These are phyloP conservation scores for Penicillium chermesinum DNA, from an alignment of 495 filamentous ascomycete genomes.

Conservation along the genomic window DNA sequence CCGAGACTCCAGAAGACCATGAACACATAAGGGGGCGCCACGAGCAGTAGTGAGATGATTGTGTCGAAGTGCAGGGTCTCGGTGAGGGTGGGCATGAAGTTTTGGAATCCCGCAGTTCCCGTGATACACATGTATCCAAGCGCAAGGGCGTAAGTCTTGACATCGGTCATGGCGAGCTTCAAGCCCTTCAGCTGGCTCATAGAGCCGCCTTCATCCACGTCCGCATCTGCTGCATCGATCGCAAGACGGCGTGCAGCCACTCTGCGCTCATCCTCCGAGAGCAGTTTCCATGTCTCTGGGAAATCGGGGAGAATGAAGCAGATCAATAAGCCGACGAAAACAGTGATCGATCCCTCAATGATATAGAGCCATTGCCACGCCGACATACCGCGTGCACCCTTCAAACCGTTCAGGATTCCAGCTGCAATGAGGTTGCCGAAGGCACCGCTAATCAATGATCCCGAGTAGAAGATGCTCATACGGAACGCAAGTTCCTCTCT, in stretches of 20 bases:
- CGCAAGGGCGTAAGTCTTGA: slow-evolving; percentile 47
- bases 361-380: slow-evolving; percentile 54
- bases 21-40: slow-evolving; percentile 52
- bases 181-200: slow-evolving; percentile 46
- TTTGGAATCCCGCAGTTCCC: slow-evolving; percentile 49
- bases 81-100: slow-evolving; percentile 51
- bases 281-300: slow-evolving; percentile 43
- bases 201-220: slow-evolving; percentile 44
- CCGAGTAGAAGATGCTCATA: slow-evolving; percentile 63
- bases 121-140: slow-evolving; percentile 49
- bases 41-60: slow-evolving; percentile 44
- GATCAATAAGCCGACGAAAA: slow-evolving; percentile 36
- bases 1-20: slow-evolving; percentile 46
- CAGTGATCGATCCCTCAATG: slow-evolving; percentile 42
- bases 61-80: slow-evolving; percentile 36
- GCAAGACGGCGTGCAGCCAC: slow-evolving; percentile 47
- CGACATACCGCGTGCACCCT: slow-evolving; percentile 34
- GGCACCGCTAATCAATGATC: slow-evolving; percentile 56
- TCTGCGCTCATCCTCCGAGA: slow-evolving; percentile 43
- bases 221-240: slow-evolving; percentile 44
- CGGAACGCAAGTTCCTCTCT: slow-evolving; percentile 52
- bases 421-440: slow-evolving; percentile 61
- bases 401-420: slow-evolving; percentile 44
- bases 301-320: slow-evolving; percentile 45
- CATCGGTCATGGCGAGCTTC: slow-evolving; percentile 48